These are phyloP conservation scores for Artemisia argyi DNA, from an alignment of 129 eudicot species.

Conservation along the genomic window DNA sequence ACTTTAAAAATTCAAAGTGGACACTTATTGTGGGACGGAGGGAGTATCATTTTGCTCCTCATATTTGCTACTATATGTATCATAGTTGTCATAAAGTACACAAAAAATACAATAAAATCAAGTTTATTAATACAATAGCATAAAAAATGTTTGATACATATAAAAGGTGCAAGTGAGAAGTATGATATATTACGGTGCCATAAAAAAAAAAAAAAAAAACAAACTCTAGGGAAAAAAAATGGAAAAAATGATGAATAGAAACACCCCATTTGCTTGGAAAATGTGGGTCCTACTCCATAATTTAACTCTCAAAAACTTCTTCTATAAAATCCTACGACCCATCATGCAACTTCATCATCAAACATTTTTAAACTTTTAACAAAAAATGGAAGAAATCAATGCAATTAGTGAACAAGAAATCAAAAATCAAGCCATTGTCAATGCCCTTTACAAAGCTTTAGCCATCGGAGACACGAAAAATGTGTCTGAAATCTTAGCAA, in stretches of 20 bases:
- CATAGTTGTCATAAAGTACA: no score
- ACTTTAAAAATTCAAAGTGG: no score
- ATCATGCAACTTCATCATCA: background rate
- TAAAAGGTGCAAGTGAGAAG: no score
- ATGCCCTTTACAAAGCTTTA: conserved; percentile 58
- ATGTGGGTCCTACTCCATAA: conserved; percentile 18
- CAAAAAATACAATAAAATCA: no score
- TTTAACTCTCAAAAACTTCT: background rate
- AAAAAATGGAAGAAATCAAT: conserved; percentile 35
- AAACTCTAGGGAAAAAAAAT: no score
- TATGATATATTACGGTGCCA: no score
- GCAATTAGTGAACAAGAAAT: conserved; percentile 20
- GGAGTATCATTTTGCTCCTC: no score
- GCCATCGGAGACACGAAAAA: conserved; percentile 42
- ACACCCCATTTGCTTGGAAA: conserved; percentile 25
- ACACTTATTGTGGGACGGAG: no score
- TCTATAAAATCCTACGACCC: conserved; percentile 31
- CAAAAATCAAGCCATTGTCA: conserved; percentile 47
- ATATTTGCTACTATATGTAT: no score
- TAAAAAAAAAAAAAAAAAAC: background rate
- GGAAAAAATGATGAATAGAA: background rate
- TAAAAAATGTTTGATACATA: no score
- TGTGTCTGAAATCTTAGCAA: conserved; percentile 38
- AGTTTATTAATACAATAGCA: no score
- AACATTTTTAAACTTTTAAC: background rate